Evolutionary conservation across 768 basidiomycete species (phyloP), one percentile per base, ranked within the genome.

Genomic region (Chiua virens): DNA sequence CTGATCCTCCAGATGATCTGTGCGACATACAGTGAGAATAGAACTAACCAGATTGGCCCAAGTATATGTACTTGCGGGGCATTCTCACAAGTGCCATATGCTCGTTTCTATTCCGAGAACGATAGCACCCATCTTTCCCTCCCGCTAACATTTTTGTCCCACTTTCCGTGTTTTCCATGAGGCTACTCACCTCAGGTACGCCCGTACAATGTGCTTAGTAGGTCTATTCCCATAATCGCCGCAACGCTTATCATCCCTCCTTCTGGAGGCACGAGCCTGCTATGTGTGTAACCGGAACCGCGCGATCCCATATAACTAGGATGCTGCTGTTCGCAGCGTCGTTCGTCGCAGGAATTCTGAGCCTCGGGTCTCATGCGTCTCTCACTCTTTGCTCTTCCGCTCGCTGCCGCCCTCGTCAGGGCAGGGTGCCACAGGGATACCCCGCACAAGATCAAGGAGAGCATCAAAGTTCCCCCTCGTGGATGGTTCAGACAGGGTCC

Each of bases 401-500:
- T 62, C 20, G 49, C 25, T n/a, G 48, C 37, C 13, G 36, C 49
- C 39, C 47, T 63, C 35, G 63, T 48, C 15, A 22, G 25, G 3
- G 59, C 59, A 8, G 44, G 25, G 22, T 11, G 36, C 15, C 49
- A 53, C 39, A 52, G 51, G 39, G 55, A 56, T 17, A 52, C 27
- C 20, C 48, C 59, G 0, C 45, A 60, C 45, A 73, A 66, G 57
- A 64, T 81, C 62, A 85, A 83, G 68, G 81, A 84, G 54, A 71
- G 65, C 45, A 69, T 81, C 46, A 5, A 61, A n/a, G 45, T 43
- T 0, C 61, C 71, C 30, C 85, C 84, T 52, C 69, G 42, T 25
- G 78, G 77, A 11, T 86, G 83, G 84, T 48, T 65, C 23, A 64
- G 68, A 49, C 70, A 75, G 1, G 69, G 72, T 35, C 63, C 69